Conservation (phyloP, 1,139 yeast genomes). For the Hansenula sp. region DNA sequence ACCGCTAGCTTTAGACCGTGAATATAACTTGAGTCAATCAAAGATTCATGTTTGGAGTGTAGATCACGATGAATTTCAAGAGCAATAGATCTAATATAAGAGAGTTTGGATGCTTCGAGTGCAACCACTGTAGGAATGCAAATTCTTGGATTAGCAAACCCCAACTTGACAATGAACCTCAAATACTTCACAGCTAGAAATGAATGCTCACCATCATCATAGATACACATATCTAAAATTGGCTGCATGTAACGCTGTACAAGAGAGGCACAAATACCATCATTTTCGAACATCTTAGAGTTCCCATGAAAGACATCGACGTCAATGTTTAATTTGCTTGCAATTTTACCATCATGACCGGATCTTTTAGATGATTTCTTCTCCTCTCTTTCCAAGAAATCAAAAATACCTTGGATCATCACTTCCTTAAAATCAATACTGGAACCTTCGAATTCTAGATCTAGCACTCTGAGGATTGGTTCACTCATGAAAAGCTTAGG, state of each 20-base stretch:
- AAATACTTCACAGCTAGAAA: conserved; percentile 50
- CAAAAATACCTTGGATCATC: conserved; percentile 51
- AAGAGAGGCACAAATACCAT: conserved; percentile 70
- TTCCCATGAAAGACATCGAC: conserved; percentile 53
- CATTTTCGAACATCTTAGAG: conserved; percentile 43
- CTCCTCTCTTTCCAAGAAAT: conserved; percentile 54
- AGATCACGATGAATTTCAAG: conserved; percentile 48
- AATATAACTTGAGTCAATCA: conserved; percentile 60
- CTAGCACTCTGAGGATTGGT: conserved; percentile 49
- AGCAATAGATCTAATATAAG: conserved; percentile 45
- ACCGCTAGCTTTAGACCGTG: conserved; percentile 63
- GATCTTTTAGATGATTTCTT: conserved; percentile 35
- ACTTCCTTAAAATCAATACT: conserved; percentile 40
- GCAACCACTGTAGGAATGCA: conserved; percentile 72
- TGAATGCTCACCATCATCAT: conserved; percentile 42
- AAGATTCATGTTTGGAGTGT: conserved; percentile 63
- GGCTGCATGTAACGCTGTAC: conserved; percentile 57
- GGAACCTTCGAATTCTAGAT: conserved; percentile 38
- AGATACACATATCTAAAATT: conserved; percentile 46
- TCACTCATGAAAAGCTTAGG: conserved; percentile 59
- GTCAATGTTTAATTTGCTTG: conserved; percentile 33
- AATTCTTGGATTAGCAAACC: conserved; percentile 70
- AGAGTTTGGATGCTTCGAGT: conserved; percentile 50
- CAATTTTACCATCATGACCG: conserved; percentile 32
- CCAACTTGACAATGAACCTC: conserved; percentile 52